Percentiles rank a stretch among this genome's conserved stretches.
phyloP scores from a whole-genome alignment of 352 stramenopile genomes.

The Blastocystis sp. region DNA sequence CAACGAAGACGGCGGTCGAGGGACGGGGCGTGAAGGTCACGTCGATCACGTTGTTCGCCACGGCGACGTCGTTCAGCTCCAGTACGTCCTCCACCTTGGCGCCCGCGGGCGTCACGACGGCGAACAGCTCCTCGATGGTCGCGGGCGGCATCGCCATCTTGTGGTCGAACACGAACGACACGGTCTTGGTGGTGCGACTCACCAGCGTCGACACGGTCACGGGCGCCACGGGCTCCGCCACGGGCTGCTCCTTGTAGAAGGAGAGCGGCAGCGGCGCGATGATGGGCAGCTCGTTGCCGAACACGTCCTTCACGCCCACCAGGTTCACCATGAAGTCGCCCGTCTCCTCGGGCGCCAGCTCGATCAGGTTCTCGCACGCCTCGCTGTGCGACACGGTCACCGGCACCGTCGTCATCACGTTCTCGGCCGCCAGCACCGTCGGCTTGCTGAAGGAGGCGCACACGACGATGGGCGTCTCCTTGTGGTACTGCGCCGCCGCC shows the following conservation, averaged over 20 bases:
- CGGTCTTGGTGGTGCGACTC: neutral
- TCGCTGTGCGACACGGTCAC: slow-evolving; percentile 1
- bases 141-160: slow-evolving; percentile 1
- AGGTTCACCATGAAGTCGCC: slow-evolving; percentile 10
- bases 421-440: slow-evolving; percentile 3
- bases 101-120: neutral
- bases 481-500: neutral
- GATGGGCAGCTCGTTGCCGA: slow-evolving; percentile 9
- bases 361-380: slow-evolving; percentile 16
- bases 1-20: neutral
- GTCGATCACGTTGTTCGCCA: neutral
- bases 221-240: neutral
- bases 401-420: neutral
- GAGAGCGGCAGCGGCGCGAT: neutral
- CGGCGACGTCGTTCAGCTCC: neutral
- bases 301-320: neutral
- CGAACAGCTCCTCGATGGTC: slow-evolving; percentile 44
- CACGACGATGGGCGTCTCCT: neutral
- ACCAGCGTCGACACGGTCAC: slow-evolving; percentile 13
- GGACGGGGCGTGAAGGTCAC: neutral
- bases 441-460: slow-evolving; percentile 23
- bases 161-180: slow-evolving; percentile 10
- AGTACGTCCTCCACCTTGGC: neutral
- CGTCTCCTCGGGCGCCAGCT: neutral
- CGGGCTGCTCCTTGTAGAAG: slow-evolving; percentile 13